These are phyloP conservation scores for Chenopodium quinoa DNA, from an alignment of 148 eudicot genomes.

Conservation along the genomic window DNA sequence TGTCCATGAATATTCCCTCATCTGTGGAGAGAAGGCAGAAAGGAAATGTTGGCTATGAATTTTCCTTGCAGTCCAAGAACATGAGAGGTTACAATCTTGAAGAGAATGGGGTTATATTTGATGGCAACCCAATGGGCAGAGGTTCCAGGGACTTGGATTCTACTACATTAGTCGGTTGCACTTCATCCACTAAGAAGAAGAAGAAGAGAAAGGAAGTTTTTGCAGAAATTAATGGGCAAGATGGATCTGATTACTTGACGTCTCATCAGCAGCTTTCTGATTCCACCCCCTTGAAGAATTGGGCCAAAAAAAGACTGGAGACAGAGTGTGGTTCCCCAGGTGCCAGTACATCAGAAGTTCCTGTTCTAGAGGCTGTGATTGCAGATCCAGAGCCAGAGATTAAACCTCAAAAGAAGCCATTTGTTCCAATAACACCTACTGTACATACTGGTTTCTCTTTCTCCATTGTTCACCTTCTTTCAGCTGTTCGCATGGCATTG, in stretches of 20 bases:
- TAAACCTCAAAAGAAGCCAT: constrained; percentile 62
- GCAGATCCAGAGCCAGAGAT: constrained; percentile 58
- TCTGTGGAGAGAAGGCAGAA: constrained; percentile 45
- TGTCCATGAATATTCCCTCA: constrained; percentile 38
- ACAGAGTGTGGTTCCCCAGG: constrained; percentile 41
- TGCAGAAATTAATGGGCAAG: constrained; percentile 37
- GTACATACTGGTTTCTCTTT: constrained; percentile 80
- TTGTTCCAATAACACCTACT: constrained; percentile 66
- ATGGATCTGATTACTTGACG: constrained; percentile 33
- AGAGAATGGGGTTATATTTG: constrained; percentile 40
- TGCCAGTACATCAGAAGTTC: constrained; percentile 40
- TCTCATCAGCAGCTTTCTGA: constrained; percentile 48
- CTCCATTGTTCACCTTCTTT: constrained; percentile 84
- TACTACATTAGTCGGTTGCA: constrained; percentile 40
- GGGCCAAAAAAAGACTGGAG: constrained; percentile 57
- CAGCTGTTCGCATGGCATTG: constrained; percentile 86
- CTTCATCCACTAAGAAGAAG: constrained; percentile 53
- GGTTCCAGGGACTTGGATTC: constrained; percentile 43
- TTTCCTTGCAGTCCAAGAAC: constrained; percentile 36
- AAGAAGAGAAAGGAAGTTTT: constrained; percentile 47
- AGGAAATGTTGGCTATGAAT: constrained; percentile 43
- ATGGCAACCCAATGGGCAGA: constrained; percentile 27
- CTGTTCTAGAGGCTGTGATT: constrained; percentile 41
- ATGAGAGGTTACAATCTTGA: constrained; percentile 39
- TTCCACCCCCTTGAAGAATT: constrained; percentile 39